These are phyloP conservation scores for Starmera caribaea DNA, from an alignment of 805 yeast species.

Conservation along the genomic window DNA sequence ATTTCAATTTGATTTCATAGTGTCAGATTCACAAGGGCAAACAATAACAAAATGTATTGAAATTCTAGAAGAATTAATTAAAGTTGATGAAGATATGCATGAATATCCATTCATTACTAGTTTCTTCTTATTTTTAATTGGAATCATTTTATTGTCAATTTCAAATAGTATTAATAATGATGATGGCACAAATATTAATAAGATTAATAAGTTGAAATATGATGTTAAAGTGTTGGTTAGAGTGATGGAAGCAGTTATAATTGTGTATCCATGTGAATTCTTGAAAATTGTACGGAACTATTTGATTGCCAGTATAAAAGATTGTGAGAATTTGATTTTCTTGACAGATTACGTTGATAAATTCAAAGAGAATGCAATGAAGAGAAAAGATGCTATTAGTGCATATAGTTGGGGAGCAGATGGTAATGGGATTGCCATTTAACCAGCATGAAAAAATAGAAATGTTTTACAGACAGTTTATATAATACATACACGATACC, in stretches of 20 bases:
- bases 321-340: slow-evolving; percentile 15
- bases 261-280: slow-evolving; percentile 19
- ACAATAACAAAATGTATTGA: slow-evolving; percentile 10
- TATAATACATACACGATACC: too few relatives aligned
- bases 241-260: slow-evolving; percentile 18
- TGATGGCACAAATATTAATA: slow-evolving; percentile 7
- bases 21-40: slow-evolving; percentile 7
- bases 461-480: neutral
- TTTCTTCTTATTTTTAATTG: slow-evolving; percentile 14
- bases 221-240: slow-evolving; percentile 14
- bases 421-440: slow-evolving; percentile 28
- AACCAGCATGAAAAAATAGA: neutral
- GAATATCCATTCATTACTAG: slow-evolving; percentile 12
- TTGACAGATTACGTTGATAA: slow-evolving; percentile 10
- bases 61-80: slow-evolving; percentile 9
- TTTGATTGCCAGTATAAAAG: slow-evolving; percentile 13
- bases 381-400: slow-evolving; percentile 20
- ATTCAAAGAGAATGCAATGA: slow-evolving; percentile 12
- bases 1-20: slow-evolving; percentile 8
- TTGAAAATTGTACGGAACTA: slow-evolving; percentile 16
- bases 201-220: slow-evolving; percentile 15
- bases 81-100: slow-evolving; percentile 11
- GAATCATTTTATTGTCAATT: slow-evolving; percentile 13
- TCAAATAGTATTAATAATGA: slow-evolving; percentile 12
- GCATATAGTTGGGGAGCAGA: slow-evolving; percentile 26